Evolutionary conservation across 2,329 filamentous ascomycete species (phyloP), one percentile per base, ranked within the genome.

Genomic region (Talaromyces sp.): DNA sequence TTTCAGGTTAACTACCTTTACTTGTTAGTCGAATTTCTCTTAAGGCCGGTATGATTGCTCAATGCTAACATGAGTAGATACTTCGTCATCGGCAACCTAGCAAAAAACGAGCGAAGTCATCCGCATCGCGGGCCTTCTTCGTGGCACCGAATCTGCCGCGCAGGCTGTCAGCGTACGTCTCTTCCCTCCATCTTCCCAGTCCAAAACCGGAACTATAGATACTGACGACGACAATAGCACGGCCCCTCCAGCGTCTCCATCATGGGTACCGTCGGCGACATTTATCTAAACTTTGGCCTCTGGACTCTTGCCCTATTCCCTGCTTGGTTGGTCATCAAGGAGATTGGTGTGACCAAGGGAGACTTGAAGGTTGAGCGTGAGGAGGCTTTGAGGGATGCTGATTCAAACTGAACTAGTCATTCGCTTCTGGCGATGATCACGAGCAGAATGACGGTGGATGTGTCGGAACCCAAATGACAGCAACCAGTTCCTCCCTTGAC

Each of bases 1-100:
- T 92, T 92, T 70, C 89, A 92, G 76, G 69, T 91, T 7, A 92
- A 92, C 74, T 92, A 92, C 72, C 81, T 91, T 68, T 91, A 88
- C 73, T 76, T 91, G 81, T 88, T 71, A 75, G 84, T 76, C 5
- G 2, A 17, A n/a, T n/a, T n/a, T n/a, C n/a, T n/a, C n/a, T n/a
- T n/a, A n/a, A n/a, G n/a, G n/a, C n/a, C n/a, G n/a, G n/a, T n/a
- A n/a, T n/a, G n/a, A n/a, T n/a, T n/a, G n/a, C n/a, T n/a, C n/a
- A n/a, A n/a, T n/a, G n/a, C n/a, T n/a, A n/a, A n/a, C n/a, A n/a
- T n/a, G 63, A 1, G 3, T 53, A 88, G 85, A 11, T 91, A 91
- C 77, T 92, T 92, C 71, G 80, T 92, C 66, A 85, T 92, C 10
- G 84, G 86, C 3, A 88, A 91, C 69, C 74, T 92, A 2, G 88